phyloP scores from a whole-genome alignment of 139 green algal genomes.

The Volvox africanus region DNA sequence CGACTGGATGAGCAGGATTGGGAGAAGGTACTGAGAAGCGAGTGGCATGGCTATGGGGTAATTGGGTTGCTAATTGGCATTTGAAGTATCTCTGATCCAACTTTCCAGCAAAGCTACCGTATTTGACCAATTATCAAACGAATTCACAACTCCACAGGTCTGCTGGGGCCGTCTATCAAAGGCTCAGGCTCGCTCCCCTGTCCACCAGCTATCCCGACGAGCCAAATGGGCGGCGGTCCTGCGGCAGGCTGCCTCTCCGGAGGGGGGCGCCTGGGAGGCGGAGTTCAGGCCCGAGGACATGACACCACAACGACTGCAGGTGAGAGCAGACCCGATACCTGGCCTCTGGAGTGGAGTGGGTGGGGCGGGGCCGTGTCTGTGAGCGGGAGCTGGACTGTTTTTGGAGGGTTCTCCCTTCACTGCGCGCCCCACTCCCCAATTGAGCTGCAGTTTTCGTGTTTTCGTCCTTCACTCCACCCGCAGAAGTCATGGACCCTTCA shows the following conservation, averaged over 20 bases:
- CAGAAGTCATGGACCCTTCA: too few species aligned
- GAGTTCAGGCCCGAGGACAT: constrained; percentile 22
- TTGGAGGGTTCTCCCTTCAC: too few species aligned
- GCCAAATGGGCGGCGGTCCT: constrained; percentile 50
- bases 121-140: too few species aligned
- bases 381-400: too few species aligned
- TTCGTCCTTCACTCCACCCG: too few species aligned
- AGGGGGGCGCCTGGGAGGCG: constrained; percentile 23
- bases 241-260: background rate
- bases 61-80: too few species aligned
- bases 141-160: constrained; percentile 3
- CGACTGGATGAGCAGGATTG: constrained; percentile 37
- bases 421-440: too few species aligned
- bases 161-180: constrained; percentile 37
- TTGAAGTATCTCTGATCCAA: too few species aligned
- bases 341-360: too few species aligned
- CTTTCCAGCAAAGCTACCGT: too few species aligned
- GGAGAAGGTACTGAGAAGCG: constrained; percentile 11
- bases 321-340: background rate
- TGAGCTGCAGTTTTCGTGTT: too few species aligned
- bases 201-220: constrained; percentile 8
- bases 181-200: background rate
- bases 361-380: too few species aligned
- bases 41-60: background rate
- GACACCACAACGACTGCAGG: constrained; percentile 36